These are phyloP conservation scores for Naganishia vishniacii DNA, from an alignment of 768 basidiomycete genomes.

Conservation along the genomic window DNA sequence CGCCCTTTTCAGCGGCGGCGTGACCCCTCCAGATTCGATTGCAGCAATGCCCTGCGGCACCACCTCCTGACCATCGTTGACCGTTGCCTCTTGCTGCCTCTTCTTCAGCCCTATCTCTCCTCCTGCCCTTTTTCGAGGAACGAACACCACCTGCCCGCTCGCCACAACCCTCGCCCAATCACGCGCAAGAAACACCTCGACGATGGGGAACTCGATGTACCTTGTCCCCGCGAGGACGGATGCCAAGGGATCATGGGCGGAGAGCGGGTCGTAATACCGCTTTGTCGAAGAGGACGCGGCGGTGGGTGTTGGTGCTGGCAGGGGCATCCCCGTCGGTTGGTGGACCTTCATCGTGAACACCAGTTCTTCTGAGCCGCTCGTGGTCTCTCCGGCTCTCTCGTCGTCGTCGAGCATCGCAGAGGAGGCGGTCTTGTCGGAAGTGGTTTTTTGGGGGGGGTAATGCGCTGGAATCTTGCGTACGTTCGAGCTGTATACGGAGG, in stretches of 20 bases:
- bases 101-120: no score
- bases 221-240: slow-evolving; percentile 44
- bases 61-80: no score
- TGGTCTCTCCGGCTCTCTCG: no score
- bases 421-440: no score
- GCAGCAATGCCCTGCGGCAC: no score
- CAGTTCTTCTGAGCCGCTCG: no score
- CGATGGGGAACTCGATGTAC: slow-evolving; percentile 78
- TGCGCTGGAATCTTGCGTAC: background rate
- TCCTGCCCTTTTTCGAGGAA: no score
- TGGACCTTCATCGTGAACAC: slow-evolving; percentile 36
- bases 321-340: slow-evolving; percentile 28
- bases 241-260: background rate
- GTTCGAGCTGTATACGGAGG: background rate
- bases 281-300: slow-evolving; percentile 52
- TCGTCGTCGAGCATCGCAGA: no score
- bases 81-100: no score
- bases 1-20: no score
- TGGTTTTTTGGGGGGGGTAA: slow-evolving; percentile 14
- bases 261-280: slow-evolving; percentile 23
- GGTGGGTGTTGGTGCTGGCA: background rate
- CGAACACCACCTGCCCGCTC: background rate
- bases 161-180: slow-evolving; percentile 52
- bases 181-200: slow-evolving; percentile 65
- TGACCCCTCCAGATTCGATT: no score